phyloP scores from a whole-genome alignment of 2,329 filamentous ascomycete species.

The Xylariaceae sp. region DNA sequence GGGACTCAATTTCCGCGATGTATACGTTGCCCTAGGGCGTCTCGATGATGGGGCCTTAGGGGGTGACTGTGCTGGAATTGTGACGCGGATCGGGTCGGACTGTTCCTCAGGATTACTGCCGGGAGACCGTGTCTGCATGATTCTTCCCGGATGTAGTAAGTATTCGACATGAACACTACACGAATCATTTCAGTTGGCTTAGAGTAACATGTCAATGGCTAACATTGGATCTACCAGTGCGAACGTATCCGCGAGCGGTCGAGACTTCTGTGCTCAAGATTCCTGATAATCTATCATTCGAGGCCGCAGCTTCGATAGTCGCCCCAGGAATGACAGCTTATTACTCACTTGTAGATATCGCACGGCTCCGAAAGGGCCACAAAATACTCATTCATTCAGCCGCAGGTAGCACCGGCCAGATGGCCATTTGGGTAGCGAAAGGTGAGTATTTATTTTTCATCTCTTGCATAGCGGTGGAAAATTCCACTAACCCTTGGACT shows the following conservation, averaged over 20 bases:
- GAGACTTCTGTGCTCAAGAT: constrained; percentile 8
- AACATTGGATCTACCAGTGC: too few relatives aligned
- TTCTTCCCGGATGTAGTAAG: constrained; percentile 8
- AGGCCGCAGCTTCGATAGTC: constrained; percentile 10
- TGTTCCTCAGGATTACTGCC: constrained; percentile 8
- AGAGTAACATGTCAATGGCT: constrained; percentile 6
- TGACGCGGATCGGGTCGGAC: constrained; percentile 22
- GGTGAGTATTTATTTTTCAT: background rate
- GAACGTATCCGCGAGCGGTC: constrained; percentile 12
- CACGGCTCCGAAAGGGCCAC: constrained; percentile 18
- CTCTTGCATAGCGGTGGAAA: background rate
- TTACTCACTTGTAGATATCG: constrained; percentile 22
- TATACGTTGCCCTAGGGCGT: constrained; percentile 11
- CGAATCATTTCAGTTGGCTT: constrained; percentile 9
- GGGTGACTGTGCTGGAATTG: constrained; percentile 25
- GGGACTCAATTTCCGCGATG: constrained; percentile 14
- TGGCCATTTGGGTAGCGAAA: constrained; percentile 16
- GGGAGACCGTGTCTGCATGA: constrained; percentile 12
- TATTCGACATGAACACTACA: too few relatives aligned
- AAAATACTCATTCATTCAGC: constrained; percentile 22
- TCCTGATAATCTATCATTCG: constrained; percentile 8
- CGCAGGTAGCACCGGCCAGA: constrained; percentile 16
- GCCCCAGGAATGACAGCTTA: constrained; percentile 22
- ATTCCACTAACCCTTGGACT: background rate
- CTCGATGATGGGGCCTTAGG: constrained; percentile 10